phyloP scores from a whole-genome alignment of 495 filamentous ascomycete genomes.

The Aspergillus conjunctus region DNA sequence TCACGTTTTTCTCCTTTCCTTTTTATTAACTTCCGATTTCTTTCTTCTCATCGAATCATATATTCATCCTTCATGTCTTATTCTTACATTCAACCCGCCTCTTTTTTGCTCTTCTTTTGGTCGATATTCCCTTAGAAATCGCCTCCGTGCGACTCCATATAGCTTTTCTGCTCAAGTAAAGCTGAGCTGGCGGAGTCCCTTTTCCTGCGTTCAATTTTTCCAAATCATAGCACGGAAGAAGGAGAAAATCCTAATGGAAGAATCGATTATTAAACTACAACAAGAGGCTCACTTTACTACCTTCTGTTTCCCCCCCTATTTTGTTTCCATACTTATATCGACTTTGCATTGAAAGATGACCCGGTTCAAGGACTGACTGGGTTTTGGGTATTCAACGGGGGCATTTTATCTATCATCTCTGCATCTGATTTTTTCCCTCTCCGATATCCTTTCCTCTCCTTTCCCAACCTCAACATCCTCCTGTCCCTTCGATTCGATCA shows the following conservation, averaged over 20 bases:
- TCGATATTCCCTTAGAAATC: neutral
- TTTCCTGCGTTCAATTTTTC: too few relatives aligned
- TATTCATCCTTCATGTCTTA: neutral
- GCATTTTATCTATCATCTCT: conserved; percentile 7
- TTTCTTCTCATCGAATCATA: neutral
- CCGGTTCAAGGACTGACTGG: conserved; percentile 3
- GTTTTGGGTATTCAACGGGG: conserved; percentile 2
- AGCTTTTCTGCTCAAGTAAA: neutral
- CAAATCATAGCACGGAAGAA: too few relatives aligned
- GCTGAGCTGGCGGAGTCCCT: neutral
- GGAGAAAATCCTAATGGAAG: too few relatives aligned
- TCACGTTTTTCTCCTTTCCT: neutral
- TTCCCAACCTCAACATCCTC: neutral
- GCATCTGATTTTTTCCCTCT: neutral
- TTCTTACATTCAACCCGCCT: neutral
- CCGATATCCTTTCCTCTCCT: neutral
- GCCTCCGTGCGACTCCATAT: neutral
- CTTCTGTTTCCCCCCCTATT: too few relatives aligned
- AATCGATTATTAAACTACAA: too few relatives aligned
- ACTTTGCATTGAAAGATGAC: neutral
- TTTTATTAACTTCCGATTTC: neutral
- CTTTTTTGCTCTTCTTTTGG: conserved; percentile 2
- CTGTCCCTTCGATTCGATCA: neutral
- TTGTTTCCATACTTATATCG: neutral
- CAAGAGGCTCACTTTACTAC: too few relatives aligned